phyloP scores from a whole-genome alignment of 2,329 filamentous ascomycete genomes.

The Trichoderma sp. region DNA sequence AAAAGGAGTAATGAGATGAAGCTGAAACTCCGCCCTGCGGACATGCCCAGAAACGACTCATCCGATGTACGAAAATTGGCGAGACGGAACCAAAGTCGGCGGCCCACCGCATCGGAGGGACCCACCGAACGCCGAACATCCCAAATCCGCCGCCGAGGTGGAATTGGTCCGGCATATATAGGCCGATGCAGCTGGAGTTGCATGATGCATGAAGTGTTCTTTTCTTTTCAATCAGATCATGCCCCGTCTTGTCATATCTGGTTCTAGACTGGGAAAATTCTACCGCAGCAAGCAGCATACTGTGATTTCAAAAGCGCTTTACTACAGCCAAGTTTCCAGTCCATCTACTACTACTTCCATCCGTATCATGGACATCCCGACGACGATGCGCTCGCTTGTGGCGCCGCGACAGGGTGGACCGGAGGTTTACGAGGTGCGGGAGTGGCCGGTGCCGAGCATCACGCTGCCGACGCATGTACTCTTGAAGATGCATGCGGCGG shows the following conservation, averaged over 20 bases:
- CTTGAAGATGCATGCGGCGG: constrained; percentile 38
- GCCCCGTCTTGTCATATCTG: background rate
- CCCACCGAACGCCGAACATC: constrained; percentile 13
- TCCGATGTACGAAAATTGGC: background rate
- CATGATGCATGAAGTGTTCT: background rate
- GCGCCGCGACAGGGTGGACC: constrained; percentile 40
- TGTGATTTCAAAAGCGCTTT: background rate
- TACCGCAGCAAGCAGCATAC: background rate
- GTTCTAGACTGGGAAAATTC: background rate
- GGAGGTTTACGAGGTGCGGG: constrained; percentile 37
- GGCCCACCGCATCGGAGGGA: constrained; percentile 6
- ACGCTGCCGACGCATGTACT: constrained; percentile 43
- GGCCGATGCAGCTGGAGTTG: background rate
- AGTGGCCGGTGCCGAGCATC: constrained; percentile 46
- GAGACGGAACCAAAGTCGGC: background rate
- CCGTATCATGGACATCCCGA: constrained; percentile 33
- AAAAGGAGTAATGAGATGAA: background rate
- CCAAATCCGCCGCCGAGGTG: constrained; percentile 8
- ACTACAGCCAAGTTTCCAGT: background rate
- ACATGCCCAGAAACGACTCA: background rate
- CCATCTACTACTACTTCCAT: background rate
- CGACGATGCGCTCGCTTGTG: constrained; percentile 44
- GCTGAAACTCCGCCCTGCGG: background rate
- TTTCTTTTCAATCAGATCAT: background rate
- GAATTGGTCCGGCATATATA: background rate